Base-by-base conservation (phyloP, 2,329 filamentous ascomycete genomes). In the Calonectria naviculata region DNA sequence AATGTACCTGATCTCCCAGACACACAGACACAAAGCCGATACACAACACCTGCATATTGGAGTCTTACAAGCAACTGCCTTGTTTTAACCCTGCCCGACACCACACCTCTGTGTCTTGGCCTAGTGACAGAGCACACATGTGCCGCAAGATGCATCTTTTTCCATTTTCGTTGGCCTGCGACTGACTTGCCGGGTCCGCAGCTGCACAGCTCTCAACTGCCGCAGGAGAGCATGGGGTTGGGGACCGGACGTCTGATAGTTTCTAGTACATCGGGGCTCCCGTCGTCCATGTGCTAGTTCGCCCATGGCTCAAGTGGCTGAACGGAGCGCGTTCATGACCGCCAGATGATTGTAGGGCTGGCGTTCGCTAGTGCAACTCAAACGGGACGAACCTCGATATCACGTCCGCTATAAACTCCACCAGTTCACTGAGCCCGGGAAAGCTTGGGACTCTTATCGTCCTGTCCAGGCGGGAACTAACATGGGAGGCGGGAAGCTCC, bases 321-420 rank as follows among this genome's bases (percentile, higher is more conserved):
- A 36, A 10, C 21, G 31, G n/a, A 26, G 52, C 34, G 31, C 52
- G 52, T 34, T 58, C 52, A 58, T 58, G 31, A 38, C 52, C 31
- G 52, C 52, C 17, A 10, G 21, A 21, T 17, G 52, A 29, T 38
- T 58, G 36, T 58, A 58, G 52, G 52, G 52, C 52, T 38, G 65
- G 65, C 65, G 44, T 62, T 42, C 31, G 34, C 38, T 67, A 47
- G 65, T 42, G 65, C 54, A 67, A 60, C 41, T 61, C 31, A 41
- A 67, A 67, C 17, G 34, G 34, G 34, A 42, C 38, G 56, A 44
- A 61, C 56, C 26, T 38, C 36, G 36, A 42, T 61, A 31, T 52
- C 36, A 65, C 34, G 12, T 26, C 46, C 21, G 47, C 26, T 49
- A 36, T 46, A 29, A 60, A 36, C 29, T 67, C 52, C 64, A 49